Base-by-base conservation (phyloP, 805 yeast genomes). In the Saccharomycopsis sp. region DNA sequence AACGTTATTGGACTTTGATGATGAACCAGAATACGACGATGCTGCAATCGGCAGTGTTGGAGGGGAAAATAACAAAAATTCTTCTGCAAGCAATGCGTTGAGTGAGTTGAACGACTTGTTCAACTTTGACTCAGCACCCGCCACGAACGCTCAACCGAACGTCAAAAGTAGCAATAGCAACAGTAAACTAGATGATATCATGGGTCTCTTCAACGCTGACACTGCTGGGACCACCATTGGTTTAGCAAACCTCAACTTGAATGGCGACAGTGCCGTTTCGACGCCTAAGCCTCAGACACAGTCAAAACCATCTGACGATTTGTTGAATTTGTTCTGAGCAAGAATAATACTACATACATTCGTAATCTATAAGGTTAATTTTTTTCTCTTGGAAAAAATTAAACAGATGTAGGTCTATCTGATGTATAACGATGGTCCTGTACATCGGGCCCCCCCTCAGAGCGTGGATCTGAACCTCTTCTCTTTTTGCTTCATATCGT, bases 1-100 rank as follows among this genome's bases (percentile, higher is more conserved):
- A 52, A 85, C 84, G 51, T 66, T 92, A 50, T 71, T 89, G 38
- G 95, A 89, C 57, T 77, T 89, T 49, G 96, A 81, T 53, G 85
- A 77, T 46, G 85, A 76, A 35, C 73, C 64, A 15, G 64, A 50
- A 30, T 50, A 46, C 1, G 39, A 29, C 8, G 49, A 42, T 1
- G 25, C n/a, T n/a, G 27, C 27, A 35, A 13, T 26, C 10, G 9
- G 21, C 12, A 16, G n/a, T 30, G 2, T 13, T 23, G 15, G 21
- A 10, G 12, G 32, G 12, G 17, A 30, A 6, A 20, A 18, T 18
- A 27, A 38, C 17, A 20, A 12, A 49, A 18, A 12, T 12, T 6
- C 26, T 13, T 21, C 21, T 22, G 23, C 12, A 3, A n/a, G n/a
- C n/a, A 70, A 69, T 43, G 69, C 79, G 13, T 61, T 86, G 48